Percentiles rank a stretch among this genome's conserved stretches.
phyloP scores from a whole-genome alignment of 768 basidiomycete genomes.

The Naganishia vaughanmartiniae region DNA sequence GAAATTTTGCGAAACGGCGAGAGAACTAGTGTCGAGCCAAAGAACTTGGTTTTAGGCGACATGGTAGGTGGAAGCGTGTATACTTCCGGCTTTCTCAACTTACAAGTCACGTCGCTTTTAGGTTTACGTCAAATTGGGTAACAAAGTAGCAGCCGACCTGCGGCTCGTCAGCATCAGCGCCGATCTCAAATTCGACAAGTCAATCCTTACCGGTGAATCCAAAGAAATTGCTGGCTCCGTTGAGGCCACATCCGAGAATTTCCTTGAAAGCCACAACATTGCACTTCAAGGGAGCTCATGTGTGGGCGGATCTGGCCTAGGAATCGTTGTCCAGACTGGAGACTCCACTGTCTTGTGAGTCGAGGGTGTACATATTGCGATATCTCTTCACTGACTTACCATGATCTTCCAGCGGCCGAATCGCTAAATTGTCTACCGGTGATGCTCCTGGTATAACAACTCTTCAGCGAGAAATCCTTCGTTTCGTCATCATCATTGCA shows the following conservation, averaged over 20 bases:
- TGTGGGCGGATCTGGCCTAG: slow-evolving; percentile 44
- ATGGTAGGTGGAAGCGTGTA: slow-evolving; percentile 32
- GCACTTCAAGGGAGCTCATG: slow-evolving; percentile 57
- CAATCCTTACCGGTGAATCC: slow-evolving; percentile 61
- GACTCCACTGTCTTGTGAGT: slow-evolving; percentile 43
- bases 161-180: slow-evolving; percentile 57
- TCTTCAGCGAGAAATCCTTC: slow-evolving; percentile 60
- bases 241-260: slow-evolving; percentile 58
- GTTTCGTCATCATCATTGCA: slow-evolving; percentile 61
- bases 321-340: slow-evolving; percentile 46
- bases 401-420: slow-evolving; percentile 52
- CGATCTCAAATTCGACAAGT: slow-evolving; percentile 64
- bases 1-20: slow-evolving; percentile 46
- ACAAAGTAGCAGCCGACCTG: slow-evolving; percentile 52
- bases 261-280: slow-evolving; percentile 59
- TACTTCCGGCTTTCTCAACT: neutral
- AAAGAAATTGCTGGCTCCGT: slow-evolving; percentile 51
- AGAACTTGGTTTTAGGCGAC: slow-evolving; percentile 49
- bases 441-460: slow-evolving; percentile 56
- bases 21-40: slow-evolving; percentile 40
- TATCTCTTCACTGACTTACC: slow-evolving; percentile 24
- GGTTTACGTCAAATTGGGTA: slow-evolving; percentile 32
- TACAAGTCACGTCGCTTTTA: neutral
- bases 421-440: slow-evolving; percentile 60
- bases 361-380: slow-evolving; percentile 14